Evolutionary conservation across 179 eudicot species (phyloP).

Genomic region (Camellia oleifera): DNA sequence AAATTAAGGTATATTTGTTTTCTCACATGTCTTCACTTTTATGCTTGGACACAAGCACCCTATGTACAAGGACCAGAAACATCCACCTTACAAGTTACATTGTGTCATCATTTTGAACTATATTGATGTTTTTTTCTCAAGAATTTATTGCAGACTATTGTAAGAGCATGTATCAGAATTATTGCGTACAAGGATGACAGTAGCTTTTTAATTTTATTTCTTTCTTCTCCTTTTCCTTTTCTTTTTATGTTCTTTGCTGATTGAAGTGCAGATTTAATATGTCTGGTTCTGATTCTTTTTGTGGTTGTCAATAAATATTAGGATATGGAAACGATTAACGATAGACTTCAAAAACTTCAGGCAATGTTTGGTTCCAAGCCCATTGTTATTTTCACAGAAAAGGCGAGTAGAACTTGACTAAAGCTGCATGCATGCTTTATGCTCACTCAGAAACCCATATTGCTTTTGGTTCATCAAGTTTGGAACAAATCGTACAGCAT

Average conservation of each 20-base stretch:
- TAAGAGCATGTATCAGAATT: no score
- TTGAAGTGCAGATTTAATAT: background rate
- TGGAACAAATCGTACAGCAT: background rate
- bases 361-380: constrained; percentile 49
- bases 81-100: no score
- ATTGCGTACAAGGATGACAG: no score
- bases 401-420: constrained; percentile 45
- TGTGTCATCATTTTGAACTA: no score
- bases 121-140: no score
- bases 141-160: no score
- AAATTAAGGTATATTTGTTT: constrained; percentile 40
- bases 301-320: constrained; percentile 20
- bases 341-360: constrained; percentile 50
- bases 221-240: background rate
- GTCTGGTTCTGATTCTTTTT: constrained; percentile 13
- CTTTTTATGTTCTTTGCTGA: background rate
- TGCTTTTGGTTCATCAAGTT: background rate
- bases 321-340: constrained; percentile 55
- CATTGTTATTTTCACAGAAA: constrained; percentile 67
- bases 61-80: no score
- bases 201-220: no score
- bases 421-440: background rate
- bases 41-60: no score
- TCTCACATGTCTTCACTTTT: no score
- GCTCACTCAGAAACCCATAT: background rate